These are phyloP conservation scores for Cinnamomum micranthum DNA, from an alignment of 164 flowering plant species.

Conservation along the genomic window DNA sequence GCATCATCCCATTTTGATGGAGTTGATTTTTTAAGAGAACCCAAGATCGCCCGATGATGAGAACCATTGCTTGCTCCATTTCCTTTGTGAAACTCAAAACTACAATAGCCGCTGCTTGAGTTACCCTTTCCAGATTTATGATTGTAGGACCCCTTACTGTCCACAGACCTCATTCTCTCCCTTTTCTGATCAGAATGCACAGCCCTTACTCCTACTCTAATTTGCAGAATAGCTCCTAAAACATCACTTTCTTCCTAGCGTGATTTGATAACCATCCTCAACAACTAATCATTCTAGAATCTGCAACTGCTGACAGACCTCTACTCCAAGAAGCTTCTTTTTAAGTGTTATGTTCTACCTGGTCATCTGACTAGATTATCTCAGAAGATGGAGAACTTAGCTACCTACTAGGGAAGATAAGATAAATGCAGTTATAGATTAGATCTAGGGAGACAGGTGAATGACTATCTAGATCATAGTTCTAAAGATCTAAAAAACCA, in stretches of 20 bases:
- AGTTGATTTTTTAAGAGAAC: slow-evolving; percentile 50
- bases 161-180: slow-evolving; percentile 50
- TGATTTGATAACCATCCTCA: background rate
- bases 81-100: slow-evolving; percentile 72
- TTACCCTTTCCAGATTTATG: slow-evolving; percentile 38
- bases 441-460: background rate
- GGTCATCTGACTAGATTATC: background rate
- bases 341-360: background rate
- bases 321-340: background rate
- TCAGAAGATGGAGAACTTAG: background rate
- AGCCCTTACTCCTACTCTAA: background rate
- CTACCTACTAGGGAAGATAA: background rate
- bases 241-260: background rate
- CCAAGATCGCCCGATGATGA: slow-evolving; percentile 54
- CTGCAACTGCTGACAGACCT: background rate
- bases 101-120: slow-evolving; percentile 27
- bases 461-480: background rate
- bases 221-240: background rate
- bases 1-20: slow-evolving; percentile 99
- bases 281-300: background rate
- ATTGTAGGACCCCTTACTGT: slow-evolving; percentile 56
- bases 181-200: background rate
- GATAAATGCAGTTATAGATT: background rate
- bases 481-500: background rate
- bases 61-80: slow-evolving; percentile 29